Conservation (phyloP, 1,284 basidiomycete genomes). For the Sanguinoderma infundibulare region DNA sequence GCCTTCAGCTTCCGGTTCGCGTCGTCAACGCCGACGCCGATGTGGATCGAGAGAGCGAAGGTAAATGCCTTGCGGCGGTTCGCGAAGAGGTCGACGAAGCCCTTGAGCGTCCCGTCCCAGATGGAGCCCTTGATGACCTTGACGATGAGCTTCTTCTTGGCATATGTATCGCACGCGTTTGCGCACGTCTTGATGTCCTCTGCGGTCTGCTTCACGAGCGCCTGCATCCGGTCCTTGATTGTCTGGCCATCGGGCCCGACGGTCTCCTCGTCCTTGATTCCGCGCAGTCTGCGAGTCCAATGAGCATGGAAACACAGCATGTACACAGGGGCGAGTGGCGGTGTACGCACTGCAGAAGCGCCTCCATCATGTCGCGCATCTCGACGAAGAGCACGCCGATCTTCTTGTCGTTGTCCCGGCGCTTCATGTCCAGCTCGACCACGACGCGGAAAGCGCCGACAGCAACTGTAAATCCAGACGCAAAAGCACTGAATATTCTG, state of each 20-base stretch:
- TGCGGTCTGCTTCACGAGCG: conserved; percentile 28
- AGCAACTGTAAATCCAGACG: conserved; percentile 36
- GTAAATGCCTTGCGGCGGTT: conserved; percentile 38
- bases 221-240: conserved; percentile 29
- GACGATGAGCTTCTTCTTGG: conserved; percentile 36
- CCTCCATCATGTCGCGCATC: conserved; percentile 51
- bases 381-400: conserved; percentile 43
- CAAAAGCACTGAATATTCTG: background rate
- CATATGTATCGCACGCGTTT: conserved; percentile 38
- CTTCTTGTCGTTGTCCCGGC: conserved; percentile 48
- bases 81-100: conserved; percentile 38
- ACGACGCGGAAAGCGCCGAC: conserved; percentile 49
- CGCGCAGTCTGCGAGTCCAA: conserved; percentile 4
- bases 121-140: conserved; percentile 42
- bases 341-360: conserved; percentile 43
- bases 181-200: conserved; percentile 38
- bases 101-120: conserved; percentile 42
- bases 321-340: background rate
- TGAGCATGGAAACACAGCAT: background rate
- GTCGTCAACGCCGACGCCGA: conserved; percentile 37
- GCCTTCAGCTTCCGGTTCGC: conserved; percentile 37
- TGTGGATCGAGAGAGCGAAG: conserved; percentile 39
- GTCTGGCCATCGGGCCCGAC: conserved; percentile 27
- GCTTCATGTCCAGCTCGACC: conserved; percentile 43
- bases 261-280: conserved; percentile 21